These are phyloP conservation scores for Calonectria honghensis DNA, from an alignment of 2,329 filamentous ascomycete species.

Conservation along the genomic window DNA sequence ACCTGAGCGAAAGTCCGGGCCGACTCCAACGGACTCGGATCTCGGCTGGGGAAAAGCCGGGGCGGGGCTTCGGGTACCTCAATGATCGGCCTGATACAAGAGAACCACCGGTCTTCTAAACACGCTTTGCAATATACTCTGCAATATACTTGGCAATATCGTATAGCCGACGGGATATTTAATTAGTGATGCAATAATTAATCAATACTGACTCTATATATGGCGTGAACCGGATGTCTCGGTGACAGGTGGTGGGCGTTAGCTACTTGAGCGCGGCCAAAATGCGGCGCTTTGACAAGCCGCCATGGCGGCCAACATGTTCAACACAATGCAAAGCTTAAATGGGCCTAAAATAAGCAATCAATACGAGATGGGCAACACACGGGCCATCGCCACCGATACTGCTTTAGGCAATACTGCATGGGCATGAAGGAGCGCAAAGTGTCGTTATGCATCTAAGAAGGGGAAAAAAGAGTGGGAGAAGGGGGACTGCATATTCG, in stretches of 20 bases:
- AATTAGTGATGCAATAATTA: background rate
- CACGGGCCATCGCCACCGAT: constrained; percentile 13
- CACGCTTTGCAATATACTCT: too few relatives aligned
- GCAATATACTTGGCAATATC: too few relatives aligned
- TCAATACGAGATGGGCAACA: background rate
- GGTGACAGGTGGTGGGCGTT: background rate
- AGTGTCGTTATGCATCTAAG: background rate
- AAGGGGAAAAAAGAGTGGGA: background rate
- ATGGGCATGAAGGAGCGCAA: background rate
- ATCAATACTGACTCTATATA: background rate
- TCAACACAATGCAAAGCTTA: background rate
- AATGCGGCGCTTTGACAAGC: background rate
- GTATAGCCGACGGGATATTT: too few relatives aligned
- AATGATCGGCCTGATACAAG: background rate
- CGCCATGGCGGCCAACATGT: background rate
- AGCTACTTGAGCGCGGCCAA: background rate
- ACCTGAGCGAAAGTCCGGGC: background rate
- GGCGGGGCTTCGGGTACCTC: background rate
- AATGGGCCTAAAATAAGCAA: background rate
- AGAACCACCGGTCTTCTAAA: background rate
- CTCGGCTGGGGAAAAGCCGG: background rate
- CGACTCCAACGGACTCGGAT: background rate
- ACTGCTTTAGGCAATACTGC: background rate
- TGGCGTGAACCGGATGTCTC: background rate
- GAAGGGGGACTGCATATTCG: background rate